Evolutionary conservation across 176 grass and related monocot genomes (phyloP).

Genomic region (Areca catechu): DNA sequence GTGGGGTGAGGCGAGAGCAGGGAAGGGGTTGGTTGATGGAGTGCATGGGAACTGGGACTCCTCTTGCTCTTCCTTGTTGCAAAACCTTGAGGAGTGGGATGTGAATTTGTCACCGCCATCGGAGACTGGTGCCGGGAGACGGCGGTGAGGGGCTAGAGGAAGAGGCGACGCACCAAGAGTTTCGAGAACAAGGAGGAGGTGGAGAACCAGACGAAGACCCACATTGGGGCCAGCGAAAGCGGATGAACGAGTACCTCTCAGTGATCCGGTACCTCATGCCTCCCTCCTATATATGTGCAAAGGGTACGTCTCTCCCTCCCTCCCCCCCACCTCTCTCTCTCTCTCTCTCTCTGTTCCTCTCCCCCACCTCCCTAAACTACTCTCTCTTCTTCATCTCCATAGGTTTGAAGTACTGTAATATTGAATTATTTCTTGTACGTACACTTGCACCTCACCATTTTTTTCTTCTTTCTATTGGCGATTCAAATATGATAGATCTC

Average conservation of each 20-base stretch:
- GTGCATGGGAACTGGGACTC: background rate
- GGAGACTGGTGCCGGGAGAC: background rate
- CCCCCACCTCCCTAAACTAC: too few relatives aligned
- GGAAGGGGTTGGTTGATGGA: too few relatives aligned
- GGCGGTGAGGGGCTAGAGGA: conserved; percentile 24
- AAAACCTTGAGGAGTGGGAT: conserved; percentile 7
- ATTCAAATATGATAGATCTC: conserved; percentile 1
- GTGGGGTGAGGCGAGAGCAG: too few relatives aligned
- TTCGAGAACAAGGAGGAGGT: conserved; percentile 69
- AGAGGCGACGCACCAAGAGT: conserved; percentile 47
- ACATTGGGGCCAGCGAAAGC: conserved; percentile 68
- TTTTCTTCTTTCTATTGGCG: background rate
- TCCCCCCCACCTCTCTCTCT: too few relatives aligned
- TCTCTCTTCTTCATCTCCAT: too few relatives aligned
- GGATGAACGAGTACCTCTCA: conserved; percentile 87
- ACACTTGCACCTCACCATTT: background rate
- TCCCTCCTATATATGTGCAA: conserved; percentile 60
- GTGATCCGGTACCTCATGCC: conserved; percentile 69
- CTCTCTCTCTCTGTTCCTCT: too few relatives aligned
- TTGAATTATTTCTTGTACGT: background rate
- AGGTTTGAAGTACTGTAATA: too few relatives aligned
- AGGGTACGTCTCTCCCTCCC: conserved; percentile 32
- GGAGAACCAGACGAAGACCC: conserved; percentile 83
- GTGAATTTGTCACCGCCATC: conserved; percentile 4
- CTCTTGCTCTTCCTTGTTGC: conserved; percentile 30